Percentiles rank a stretch among this genome's conserved stretches.
Conservation (phyloP, 192 early-diverging fungal species). For the Mortierella alpina region DNA sequence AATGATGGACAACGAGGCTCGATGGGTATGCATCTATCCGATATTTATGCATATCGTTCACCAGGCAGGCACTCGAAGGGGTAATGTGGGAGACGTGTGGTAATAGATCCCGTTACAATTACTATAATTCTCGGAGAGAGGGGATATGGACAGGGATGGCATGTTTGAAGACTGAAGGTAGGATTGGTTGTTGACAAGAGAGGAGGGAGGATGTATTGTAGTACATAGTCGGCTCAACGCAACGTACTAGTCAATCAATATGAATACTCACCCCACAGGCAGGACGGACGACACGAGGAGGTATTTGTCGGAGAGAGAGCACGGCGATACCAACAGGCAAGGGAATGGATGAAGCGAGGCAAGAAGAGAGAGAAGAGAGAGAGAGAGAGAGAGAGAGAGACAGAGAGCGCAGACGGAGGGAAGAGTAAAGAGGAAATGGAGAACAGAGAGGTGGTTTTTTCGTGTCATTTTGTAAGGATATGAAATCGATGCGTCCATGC, state of each 20-base stretch:
- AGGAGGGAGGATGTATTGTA: no score
- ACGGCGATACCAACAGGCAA: conserved; percentile 5
- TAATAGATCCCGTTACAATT: no score
- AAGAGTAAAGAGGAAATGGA: conserved; percentile 1
- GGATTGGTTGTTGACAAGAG: no score
- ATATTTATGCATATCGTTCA: no score
- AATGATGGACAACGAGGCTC: no score
- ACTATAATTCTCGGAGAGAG: no score
- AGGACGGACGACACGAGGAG: background rate
- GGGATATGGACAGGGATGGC: no score
- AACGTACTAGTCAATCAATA: conserved; percentile 7
- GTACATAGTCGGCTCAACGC: background rate
- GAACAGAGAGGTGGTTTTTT: background rate
- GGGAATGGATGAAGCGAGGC: background rate
- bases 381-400: background rate
- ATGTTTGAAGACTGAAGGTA: no score
- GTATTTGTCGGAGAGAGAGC: conserved; percentile 1
- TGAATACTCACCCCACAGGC: conserved; percentile 3
- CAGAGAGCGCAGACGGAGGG: background rate
- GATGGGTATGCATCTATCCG: no score
- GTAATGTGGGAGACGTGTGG: no score
- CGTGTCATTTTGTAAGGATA: conserved; percentile 2
- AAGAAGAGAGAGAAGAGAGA: background rate
- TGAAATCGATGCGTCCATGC: background rate
- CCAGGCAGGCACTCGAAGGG: no score